phyloP scores from a whole-genome alignment of 768 basidiomycete species.

The Cubamyces sp. region DNA sequence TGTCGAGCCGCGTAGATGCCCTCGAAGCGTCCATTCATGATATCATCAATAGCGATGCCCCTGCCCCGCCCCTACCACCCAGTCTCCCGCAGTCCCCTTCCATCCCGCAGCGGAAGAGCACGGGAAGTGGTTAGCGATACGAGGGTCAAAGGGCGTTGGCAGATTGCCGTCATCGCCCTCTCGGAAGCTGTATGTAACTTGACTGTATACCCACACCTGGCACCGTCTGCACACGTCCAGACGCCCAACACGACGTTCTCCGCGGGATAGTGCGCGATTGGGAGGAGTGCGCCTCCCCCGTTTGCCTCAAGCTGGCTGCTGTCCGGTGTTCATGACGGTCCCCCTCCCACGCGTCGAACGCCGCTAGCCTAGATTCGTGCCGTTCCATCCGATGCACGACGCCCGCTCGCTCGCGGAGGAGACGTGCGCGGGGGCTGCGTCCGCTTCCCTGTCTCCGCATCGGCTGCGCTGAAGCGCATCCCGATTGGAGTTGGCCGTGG shows the following conservation, averaged over 20 bases:
- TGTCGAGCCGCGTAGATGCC: constrained; percentile 90
- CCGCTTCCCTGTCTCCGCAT: constrained; percentile 12
- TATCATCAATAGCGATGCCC: constrained; percentile 77
- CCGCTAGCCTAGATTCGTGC: constrained; percentile 9
- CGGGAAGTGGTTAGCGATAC: constrained; percentile 14
- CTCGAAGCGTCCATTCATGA: constrained; percentile 91
- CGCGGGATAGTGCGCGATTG: constrained; percentile 8
- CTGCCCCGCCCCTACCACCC: constrained; percentile 40
- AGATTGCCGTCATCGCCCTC: constrained; percentile 8
- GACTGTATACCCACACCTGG: constrained; percentile 21
- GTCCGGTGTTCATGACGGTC: constrained; percentile 7
- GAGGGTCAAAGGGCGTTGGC: neutral
- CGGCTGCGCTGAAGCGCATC: constrained; percentile 5
- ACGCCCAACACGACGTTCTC: constrained; percentile 6
- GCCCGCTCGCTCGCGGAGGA: neutral
- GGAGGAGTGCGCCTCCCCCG: constrained; percentile 3
- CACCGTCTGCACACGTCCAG: neutral
- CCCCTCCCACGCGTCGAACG: constrained; percentile 8
- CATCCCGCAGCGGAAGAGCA: constrained; percentile 29
- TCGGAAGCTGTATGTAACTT: constrained; percentile 18
- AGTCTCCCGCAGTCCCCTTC: constrained; percentile 65
- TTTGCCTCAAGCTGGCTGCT: constrained; percentile 1
- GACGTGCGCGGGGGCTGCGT: neutral
- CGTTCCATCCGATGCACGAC: constrained; percentile 1
- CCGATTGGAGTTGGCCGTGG: neutral